Evolutionary conservation across 1,284 basidiomycete genomes (phyloP).

Genomic region (Malassezia globosa): DNA sequence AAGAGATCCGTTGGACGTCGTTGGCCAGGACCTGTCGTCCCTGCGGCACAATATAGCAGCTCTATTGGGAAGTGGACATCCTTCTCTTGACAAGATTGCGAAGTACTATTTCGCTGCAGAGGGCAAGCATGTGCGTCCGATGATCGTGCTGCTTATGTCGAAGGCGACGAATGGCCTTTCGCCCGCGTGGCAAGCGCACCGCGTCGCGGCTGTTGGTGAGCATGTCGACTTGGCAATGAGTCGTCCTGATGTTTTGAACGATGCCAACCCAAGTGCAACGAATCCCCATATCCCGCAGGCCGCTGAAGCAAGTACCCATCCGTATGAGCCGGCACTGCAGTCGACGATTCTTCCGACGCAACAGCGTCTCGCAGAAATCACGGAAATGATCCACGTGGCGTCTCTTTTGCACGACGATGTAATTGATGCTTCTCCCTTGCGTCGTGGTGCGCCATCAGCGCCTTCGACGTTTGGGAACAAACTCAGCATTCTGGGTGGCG

Average conservation of each 20-base stretch:
- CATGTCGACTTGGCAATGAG: constrained; percentile 47
- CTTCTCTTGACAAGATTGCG: constrained; percentile 72
- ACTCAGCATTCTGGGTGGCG: constrained; percentile 80
- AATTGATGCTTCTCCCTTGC: constrained; percentile 70
- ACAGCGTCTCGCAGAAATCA: constrained; percentile 81
- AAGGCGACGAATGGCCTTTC: constrained; percentile 77
- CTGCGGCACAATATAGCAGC: constrained; percentile 65
- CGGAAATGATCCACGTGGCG: constrained; percentile 97
- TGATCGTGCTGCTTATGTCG: constrained; percentile 78
- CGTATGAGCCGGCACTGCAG: constrained; percentile 10
- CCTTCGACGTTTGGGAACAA: constrained; percentile 91
- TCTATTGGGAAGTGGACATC: constrained; percentile 77
- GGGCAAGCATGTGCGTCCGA: constrained; percentile 73
- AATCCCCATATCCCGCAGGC: not conserved
- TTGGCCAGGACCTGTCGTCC: constrained; percentile 55
- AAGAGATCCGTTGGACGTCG: constrained; percentile 33
- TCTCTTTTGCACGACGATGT: constrained; percentile 92
- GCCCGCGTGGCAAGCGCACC: constrained; percentile 49
- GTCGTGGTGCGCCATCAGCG: constrained; percentile 69
- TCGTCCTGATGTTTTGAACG: constrained; percentile 64
- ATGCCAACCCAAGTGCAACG: constrained; percentile 60
- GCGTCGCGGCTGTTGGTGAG: constrained; percentile 33
- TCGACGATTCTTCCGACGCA: constrained; percentile 64
- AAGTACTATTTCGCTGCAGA: constrained; percentile 74
- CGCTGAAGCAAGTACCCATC: not conserved